A percentile compares a stretch with the other conserved stretches of the same genome.
phyloP scores from a whole-genome alignment of 2,329 filamentous ascomycete genomes.

The Lasiodiplodia sp. region DNA sequence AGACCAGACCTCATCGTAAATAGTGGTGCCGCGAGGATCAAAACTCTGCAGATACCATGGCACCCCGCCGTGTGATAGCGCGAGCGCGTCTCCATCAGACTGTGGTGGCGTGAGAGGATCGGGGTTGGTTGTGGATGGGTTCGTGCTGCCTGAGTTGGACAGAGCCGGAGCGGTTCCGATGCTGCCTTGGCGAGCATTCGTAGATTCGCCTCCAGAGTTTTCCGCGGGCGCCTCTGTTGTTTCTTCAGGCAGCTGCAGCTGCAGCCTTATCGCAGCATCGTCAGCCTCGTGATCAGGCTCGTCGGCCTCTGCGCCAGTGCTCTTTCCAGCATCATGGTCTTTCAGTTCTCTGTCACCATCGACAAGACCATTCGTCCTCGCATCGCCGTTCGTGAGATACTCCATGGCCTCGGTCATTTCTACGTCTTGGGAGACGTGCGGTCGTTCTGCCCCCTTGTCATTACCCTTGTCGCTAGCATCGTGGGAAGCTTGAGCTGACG shows the following conservation, averaged over 20 bases:
- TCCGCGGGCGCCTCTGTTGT: conserved; percentile 9
- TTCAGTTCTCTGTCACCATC: conserved; percentile 35
- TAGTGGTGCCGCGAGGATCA: conserved; percentile 79
- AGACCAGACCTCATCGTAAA: conserved; percentile 75
- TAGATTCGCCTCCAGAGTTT: conserved; percentile 28
- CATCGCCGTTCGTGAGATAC: conserved; percentile 24
- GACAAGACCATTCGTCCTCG: conserved; percentile 30
- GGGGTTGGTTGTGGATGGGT: conserved; percentile 52
- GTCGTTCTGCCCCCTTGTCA: conserved; percentile 26
- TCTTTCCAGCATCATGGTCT: conserved; percentile 57
- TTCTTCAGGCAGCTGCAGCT: conserved; percentile 22
- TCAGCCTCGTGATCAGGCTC: conserved; percentile 43
- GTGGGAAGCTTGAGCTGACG: conserved; percentile 44
- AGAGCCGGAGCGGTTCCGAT: conserved; percentile 33
- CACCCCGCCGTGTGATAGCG: conserved; percentile 70
- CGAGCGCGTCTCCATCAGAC: conserved; percentile 59
- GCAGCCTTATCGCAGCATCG: conserved; percentile 16
- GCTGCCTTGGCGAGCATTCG: conserved; percentile 38
- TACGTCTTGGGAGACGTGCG: conserved; percentile 26
- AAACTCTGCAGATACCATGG: conserved; percentile 89
- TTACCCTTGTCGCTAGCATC: conserved; percentile 35
- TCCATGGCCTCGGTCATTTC: conserved; percentile 24
- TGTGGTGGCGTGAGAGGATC: conserved; percentile 72
- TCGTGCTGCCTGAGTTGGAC: conserved; percentile 40
- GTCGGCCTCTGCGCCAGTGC: conserved; percentile 46